These are phyloP conservation scores for Flueggea neowawraea DNA, from an alignment of 441 rosid species.

Conservation along the genomic window DNA sequence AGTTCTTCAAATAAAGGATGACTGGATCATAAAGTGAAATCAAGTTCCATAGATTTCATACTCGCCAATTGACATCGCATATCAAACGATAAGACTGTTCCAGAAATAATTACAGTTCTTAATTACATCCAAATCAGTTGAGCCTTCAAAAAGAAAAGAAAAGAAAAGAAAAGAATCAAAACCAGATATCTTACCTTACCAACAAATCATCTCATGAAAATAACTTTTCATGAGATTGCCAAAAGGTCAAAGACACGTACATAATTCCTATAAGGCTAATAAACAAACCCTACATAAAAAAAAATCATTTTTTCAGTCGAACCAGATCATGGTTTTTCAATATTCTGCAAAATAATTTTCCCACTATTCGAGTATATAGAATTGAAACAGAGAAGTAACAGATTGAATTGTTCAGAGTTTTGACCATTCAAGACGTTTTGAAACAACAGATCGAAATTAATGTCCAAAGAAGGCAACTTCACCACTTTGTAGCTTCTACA, in stretches of 20 bases:
- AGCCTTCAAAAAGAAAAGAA: background rate
- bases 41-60: too few relatives aligned
- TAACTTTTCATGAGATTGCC: slow-evolving; percentile 1
- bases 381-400: too few relatives aligned
- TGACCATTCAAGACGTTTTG: too few relatives aligned
- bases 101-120: too few relatives aligned
- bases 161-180: slow-evolving; percentile 1
- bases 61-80: too few relatives aligned
- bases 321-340: background rate
- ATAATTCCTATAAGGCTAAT: background rate
- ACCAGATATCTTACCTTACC: background rate
- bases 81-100: too few relatives aligned
- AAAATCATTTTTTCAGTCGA: background rate
- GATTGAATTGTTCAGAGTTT: too few relatives aligned
- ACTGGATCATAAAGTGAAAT: too few relatives aligned
- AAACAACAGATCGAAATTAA: too few relatives aligned
- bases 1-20: too few relatives aligned
- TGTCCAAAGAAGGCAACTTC: background rate
- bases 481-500: background rate
- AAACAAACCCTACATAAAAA: background rate
- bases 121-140: background rate
- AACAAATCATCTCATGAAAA: background rate
- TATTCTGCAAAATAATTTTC: too few relatives aligned
- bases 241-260: background rate
- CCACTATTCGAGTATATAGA: too few relatives aligned